Percentiles rank a stretch among this genome's conserved stretches.
phyloP scores from a whole-genome alignment of 805 yeast genomes.

The Lipomyces kockii region DNA sequence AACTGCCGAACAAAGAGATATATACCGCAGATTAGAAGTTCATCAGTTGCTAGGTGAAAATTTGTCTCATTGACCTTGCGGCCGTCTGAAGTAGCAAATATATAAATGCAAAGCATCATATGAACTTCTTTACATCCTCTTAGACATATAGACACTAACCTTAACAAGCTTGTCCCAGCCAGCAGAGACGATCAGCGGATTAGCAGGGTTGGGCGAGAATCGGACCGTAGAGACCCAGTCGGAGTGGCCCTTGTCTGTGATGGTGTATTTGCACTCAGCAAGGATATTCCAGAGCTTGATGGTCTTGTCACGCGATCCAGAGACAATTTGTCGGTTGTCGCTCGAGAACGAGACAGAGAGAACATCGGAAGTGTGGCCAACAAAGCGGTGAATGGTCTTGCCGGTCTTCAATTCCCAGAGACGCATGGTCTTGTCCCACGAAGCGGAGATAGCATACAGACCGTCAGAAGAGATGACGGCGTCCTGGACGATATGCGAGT shows the following conservation, averaged over 20 bases:
- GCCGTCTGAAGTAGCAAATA: conserved; percentile 99
- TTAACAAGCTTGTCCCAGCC: conserved; percentile 98
- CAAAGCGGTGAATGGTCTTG: conserved; percentile 91
- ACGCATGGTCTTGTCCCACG: conserved; percentile 99
- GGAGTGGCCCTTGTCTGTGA: conserved; percentile 78
- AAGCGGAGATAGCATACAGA: conserved; percentile 95
- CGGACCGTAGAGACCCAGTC: conserved; percentile 99
- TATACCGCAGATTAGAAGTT: background rate
- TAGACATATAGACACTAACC: conserved; percentile 66
- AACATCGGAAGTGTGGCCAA: conserved; percentile 97
- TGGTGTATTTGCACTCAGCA: conserved; percentile 95
- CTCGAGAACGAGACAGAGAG: conserved; percentile 94
- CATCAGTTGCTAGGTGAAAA: conserved; percentile 99
- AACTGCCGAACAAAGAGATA: background rate
- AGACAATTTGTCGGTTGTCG: conserved; percentile 96
- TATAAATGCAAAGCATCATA: conserved; percentile 42
- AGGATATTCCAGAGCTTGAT: conserved; percentile 99
- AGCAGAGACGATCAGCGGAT: conserved; percentile 87
- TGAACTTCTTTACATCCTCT: conserved; percentile 13
- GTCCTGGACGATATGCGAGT: conserved; percentile 98
- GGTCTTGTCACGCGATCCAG: conserved; percentile 99
- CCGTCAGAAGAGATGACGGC: conserved; percentile 98
- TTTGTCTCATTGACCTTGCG: conserved; percentile 85
- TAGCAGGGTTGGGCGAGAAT: conserved; percentile 76
- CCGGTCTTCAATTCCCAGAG: conserved; percentile 97